Conservation (phyloP, 2,329 filamentous ascomycete genomes). For the Purpureocillium lavendulum region DNA sequence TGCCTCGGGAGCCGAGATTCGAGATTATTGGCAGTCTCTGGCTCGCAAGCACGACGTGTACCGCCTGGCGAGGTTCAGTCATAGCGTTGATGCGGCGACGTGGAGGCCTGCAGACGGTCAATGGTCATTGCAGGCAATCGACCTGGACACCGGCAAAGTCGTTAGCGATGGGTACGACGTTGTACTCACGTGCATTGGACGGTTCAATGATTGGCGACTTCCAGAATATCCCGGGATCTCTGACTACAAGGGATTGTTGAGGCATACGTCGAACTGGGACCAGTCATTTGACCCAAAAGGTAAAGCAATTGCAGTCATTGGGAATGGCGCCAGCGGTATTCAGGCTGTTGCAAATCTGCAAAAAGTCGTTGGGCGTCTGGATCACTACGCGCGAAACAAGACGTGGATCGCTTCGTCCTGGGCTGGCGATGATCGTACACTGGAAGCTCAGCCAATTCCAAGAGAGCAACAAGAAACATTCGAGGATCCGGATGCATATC, state of each 20-base stretch:
- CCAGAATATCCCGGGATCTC: conserved; percentile 51
- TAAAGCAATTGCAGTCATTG: conserved; percentile 50
- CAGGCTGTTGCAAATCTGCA: conserved; percentile 48
- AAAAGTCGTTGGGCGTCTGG: conserved; percentile 37
- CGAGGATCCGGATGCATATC: conserved; percentile 51
- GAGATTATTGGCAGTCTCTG: conserved; percentile 55
- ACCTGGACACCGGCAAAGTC: conserved; percentile 27
- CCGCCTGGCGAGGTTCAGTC: conserved; percentile 44
- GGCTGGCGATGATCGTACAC: conserved; percentile 43
- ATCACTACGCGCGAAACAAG: conserved; percentile 56
- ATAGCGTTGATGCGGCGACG: conserved; percentile 43
- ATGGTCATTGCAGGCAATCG: conserved; percentile 46
- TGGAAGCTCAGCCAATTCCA: conserved; percentile 46
- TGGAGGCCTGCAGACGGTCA: conserved; percentile 45
- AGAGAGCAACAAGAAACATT: conserved; percentile 50
- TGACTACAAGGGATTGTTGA: conserved; percentile 44
- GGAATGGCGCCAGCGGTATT: conserved; percentile 55
- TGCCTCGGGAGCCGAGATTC: conserved; percentile 57
- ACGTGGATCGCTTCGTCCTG: conserved; percentile 63
- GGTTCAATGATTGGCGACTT: conserved; percentile 57
- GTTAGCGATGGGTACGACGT: conserved; percentile 47
- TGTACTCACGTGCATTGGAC: conserved; percentile 54
- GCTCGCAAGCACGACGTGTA: conserved; percentile 59
- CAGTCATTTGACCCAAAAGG: conserved; percentile 35
- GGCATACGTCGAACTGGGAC: conserved; percentile 56